Conservation (phyloP, 2,329 filamentous ascomycete species). For the Clarireedia paspali region DNA sequence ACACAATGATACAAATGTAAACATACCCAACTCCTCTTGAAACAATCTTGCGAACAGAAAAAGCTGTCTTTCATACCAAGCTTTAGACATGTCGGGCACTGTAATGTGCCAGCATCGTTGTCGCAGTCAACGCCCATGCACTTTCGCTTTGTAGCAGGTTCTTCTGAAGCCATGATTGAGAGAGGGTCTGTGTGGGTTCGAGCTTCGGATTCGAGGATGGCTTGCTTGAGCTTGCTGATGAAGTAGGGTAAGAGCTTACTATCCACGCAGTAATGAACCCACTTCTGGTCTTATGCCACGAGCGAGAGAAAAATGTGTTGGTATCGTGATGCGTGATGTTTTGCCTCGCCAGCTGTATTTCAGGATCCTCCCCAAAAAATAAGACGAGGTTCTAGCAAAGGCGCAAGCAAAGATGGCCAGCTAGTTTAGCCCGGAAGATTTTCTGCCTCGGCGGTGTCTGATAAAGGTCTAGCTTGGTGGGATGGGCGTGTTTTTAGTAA, state of each 20-base stretch:
- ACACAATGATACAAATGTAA: background rate
- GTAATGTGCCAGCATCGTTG: slow-evolving; percentile 77
- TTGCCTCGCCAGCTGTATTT: background rate
- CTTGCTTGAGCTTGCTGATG: background rate
- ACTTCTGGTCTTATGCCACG: too few species aligned
- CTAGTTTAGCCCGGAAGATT: background rate
- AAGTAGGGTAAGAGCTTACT: background rate
- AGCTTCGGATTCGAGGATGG: too few species aligned
- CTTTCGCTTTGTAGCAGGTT: slow-evolving; percentile 50
- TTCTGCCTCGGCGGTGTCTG: slow-evolving; percentile 1
- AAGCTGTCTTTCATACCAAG: slow-evolving; percentile 80
- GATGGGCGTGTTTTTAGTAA: background rate
- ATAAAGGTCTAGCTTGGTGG: background rate
- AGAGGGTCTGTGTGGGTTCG: background rate
- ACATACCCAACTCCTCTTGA: slow-evolving; percentile 95
- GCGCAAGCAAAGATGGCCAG: background rate
- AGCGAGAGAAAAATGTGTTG: too few species aligned
- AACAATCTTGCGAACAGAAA: slow-evolving; percentile 98
- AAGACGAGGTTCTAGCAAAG: background rate
- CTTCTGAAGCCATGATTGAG: slow-evolving; percentile 31
- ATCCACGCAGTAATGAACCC: too few species aligned
- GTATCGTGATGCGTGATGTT: background rate
- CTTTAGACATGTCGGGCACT: slow-evolving; percentile 94
- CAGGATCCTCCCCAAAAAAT: background rate
- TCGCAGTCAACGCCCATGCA: slow-evolving; percentile 79